phyloP scores from a whole-genome alignment of 1,284 basidiomycete genomes.

The Ganoderma resinaceum region DNA sequence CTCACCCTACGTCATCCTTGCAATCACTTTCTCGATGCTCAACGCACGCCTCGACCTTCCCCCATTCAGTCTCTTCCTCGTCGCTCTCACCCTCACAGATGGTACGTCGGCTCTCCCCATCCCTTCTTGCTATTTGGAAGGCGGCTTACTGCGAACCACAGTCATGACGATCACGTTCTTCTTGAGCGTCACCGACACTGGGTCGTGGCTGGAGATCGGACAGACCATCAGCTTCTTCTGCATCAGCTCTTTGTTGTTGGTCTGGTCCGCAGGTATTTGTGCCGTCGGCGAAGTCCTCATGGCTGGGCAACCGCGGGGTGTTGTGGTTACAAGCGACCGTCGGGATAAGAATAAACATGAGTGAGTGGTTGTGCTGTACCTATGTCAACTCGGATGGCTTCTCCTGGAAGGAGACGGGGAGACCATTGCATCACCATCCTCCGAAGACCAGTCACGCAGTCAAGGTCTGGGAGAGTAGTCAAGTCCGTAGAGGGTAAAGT shows the following conservation, averaged over 20 bases:
- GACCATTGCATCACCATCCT: too few species aligned
- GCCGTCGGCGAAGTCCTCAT: slow-evolving; percentile 70
- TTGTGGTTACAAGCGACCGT: too few species aligned
- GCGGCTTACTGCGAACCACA: slow-evolving; percentile 36
- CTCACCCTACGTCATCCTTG: slow-evolving; percentile 80
- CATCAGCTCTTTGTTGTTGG: slow-evolving; percentile 80
- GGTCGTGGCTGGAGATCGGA: slow-evolving; percentile 91
- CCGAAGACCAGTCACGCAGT: too few species aligned
- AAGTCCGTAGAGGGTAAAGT: too few species aligned
- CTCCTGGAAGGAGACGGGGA: too few species aligned
- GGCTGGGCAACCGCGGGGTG: slow-evolving; percentile 2
- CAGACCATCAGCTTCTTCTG: slow-evolving; percentile 91
- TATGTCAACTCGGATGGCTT: not conserved
- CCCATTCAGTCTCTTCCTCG: slow-evolving; percentile 79
- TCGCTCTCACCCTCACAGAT: slow-evolving; percentile 78
- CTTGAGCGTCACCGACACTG: slow-evolving; percentile 82
- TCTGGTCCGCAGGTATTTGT: slow-evolving; percentile 82
- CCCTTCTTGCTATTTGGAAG: slow-evolving; percentile 14
- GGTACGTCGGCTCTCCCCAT: slow-evolving; percentile 48
- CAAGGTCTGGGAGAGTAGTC: too few species aligned
- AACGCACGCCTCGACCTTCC: slow-evolving; percentile 72
- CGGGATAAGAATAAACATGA: not conserved
- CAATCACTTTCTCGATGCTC: slow-evolving; percentile 71
- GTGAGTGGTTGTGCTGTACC: not conserved
- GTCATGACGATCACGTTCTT: slow-evolving; percentile 88